Percentiles rank a stretch among this genome's conserved stretches.
Conservation (phyloP, 257 asterid species). For the Solanum bulbocastanum region DNA sequence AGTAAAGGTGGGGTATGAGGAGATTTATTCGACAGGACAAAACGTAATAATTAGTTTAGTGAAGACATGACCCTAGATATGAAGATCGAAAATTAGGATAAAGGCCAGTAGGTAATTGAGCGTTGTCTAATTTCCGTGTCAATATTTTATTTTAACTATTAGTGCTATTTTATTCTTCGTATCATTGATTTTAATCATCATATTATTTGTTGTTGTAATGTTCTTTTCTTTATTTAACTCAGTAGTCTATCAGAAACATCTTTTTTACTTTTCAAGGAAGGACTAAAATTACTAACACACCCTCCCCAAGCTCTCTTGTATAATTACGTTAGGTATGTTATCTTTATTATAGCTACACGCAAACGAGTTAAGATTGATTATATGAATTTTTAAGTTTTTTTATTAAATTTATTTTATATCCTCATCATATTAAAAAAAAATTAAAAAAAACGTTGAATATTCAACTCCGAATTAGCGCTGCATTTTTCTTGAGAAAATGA, state of each 20-base stretch:
- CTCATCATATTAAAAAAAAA: not conserved
- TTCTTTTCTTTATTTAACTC: not conserved
- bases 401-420: not conserved
- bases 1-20: not conserved
- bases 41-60: not conserved
- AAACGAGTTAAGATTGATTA: not conserved
- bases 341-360: too few relatives aligned
- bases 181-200: too few relatives aligned
- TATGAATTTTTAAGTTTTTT: too few relatives aligned
- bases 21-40: not conserved
- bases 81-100: not conserved
- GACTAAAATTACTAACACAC: not conserved
- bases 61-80: not conserved
- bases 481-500: not conserved
- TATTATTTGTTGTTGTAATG: too few relatives aligned
- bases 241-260: not conserved
- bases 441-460: not conserved
- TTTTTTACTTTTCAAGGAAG: not conserved
- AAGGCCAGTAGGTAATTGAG: not conserved
- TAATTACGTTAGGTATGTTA: too few relatives aligned
- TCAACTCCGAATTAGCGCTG: not conserved
- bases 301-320: too few relatives aligned
- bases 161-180: too few relatives aligned
- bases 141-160: not conserved
- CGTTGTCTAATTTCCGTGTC: rapidly evolving